Evolutionary conservation across 2,329 filamentous ascomycete species (phyloP).

Genomic region (Didymella pomorum): DNA sequence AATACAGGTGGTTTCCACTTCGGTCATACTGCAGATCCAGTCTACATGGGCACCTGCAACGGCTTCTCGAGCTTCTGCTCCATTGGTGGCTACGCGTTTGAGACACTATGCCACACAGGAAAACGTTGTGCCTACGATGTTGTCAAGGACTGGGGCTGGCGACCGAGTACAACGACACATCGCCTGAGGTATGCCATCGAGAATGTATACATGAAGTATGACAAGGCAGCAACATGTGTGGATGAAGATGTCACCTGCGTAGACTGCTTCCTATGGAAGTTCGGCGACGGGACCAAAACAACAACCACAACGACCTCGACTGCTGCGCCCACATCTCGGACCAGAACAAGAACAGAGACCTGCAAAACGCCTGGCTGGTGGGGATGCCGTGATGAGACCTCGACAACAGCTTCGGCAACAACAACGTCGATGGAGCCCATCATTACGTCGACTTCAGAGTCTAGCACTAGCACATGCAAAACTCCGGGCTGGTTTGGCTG

Average conservation of each 20-base stretch:
- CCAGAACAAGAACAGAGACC: constrained; percentile 44
- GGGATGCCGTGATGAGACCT: constrained; percentile 48
- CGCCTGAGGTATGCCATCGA: constrained; percentile 47
- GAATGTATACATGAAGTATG: constrained; percentile 47
- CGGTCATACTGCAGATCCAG: constrained; percentile 47
- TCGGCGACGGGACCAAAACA: constrained; percentile 46
- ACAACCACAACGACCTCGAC: constrained; percentile 36
- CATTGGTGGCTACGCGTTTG: constrained; percentile 48
- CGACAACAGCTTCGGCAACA: constrained; percentile 35
- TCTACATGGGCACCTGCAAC: constrained; percentile 51
- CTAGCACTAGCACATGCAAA: constrained; percentile 42
- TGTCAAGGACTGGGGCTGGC: constrained; percentile 49
- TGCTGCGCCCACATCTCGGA: constrained; percentile 33
- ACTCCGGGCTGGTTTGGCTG: constrained; percentile 51
- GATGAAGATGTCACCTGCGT: constrained; percentile 47
- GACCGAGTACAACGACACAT: constrained; percentile 45
- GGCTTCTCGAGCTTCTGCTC: constrained; percentile 48
- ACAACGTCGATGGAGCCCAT: constrained; percentile 28
- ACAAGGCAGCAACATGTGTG: constrained; percentile 43
- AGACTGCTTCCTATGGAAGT: constrained; percentile 50
- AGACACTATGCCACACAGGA: constrained; percentile 48
- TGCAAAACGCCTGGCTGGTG: constrained; percentile 51
- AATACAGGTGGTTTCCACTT: constrained; percentile 49
- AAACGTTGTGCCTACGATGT: constrained; percentile 49
- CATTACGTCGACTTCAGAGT: constrained; percentile 28